These are phyloP conservation scores for Schizochytrium sp. DNA, from an alignment of 108 stramenopile genomes.

Conservation along the genomic window DNA sequence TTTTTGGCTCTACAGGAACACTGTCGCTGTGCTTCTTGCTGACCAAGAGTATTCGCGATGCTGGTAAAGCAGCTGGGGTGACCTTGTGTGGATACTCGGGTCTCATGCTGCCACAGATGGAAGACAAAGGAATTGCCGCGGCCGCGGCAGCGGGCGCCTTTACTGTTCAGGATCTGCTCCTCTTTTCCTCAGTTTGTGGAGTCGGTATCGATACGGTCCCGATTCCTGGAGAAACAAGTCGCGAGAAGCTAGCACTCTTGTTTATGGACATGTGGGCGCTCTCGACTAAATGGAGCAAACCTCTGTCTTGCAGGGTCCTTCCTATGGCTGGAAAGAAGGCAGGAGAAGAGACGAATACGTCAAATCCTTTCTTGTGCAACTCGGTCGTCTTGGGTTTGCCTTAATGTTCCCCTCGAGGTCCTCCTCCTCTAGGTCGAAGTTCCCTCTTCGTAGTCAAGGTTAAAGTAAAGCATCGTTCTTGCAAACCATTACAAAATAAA, in stretches of 20 bases:
- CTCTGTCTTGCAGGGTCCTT: slow-evolving; percentile 26
- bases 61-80: not conserved
- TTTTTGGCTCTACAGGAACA: not conserved
- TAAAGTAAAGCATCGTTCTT: not conserved
- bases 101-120: slow-evolving; percentile 29
- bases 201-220: slow-evolving; percentile 35
- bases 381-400: not conserved
- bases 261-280: slow-evolving; percentile 25
- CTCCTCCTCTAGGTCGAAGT: not conserved
- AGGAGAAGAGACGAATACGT: not conserved
- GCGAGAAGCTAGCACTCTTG: not conserved
- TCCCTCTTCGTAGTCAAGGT: too few species aligned
- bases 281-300: slow-evolving; percentile 10
- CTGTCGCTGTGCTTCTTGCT: not conserved
- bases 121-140: slow-evolving; percentile 23
- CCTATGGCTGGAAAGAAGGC: not conserved
- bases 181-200: slow-evolving; percentile 27
- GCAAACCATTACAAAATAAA: not conserved
- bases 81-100: slow-evolving; percentile 21
- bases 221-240: not conserved
- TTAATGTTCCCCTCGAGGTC: too few species aligned
- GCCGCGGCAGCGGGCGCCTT: not conserved
- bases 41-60: not conserved
- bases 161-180: slow-evolving; percentile 15
- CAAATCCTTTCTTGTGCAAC: slow-evolving; percentile 16